Conservation (phyloP, 805 yeast genomes). For the baker's yeast (Saccharomyces cerevisiae) region DNA sequence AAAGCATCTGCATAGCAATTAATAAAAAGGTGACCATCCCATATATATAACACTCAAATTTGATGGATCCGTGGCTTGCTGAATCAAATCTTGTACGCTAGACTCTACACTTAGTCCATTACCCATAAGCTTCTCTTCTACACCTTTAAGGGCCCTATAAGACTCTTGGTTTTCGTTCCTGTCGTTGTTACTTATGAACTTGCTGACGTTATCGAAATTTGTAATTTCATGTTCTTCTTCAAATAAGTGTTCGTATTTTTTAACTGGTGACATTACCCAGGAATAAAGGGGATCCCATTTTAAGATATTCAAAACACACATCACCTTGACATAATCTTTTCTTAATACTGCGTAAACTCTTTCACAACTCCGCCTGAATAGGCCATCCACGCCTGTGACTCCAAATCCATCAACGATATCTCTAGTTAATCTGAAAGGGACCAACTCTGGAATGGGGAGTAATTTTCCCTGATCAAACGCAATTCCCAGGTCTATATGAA, state of each 20-base stretch:
- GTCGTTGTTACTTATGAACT: conserved; percentile 1
- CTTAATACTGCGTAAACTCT: conserved; percentile 62
- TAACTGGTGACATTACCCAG: conserved; percentile 79
- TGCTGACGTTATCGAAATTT: conserved; percentile 1
- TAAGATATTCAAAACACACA: conserved; percentile 76
- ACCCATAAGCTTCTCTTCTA: conserved; percentile 58
- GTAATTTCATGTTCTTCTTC: conserved; percentile 17
- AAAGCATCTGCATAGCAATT: conserved; percentile 1
- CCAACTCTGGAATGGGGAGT: conserved; percentile 81
- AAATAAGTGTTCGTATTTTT: conserved; percentile 37
- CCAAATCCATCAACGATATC: conserved; percentile 94
- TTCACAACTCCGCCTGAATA: conserved; percentile 66
- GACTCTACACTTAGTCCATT: conserved; percentile 75
- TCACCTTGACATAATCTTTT: conserved; percentile 55
- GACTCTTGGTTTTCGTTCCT: conserved; percentile 59
- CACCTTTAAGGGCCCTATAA: conserved; percentile 64
- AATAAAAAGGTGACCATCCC: conserved; percentile 81
- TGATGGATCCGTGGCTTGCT: conserved; percentile 58
- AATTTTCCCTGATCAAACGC: conserved; percentile 91
- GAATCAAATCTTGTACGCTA: conserved; percentile 68
- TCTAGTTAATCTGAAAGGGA: conserved; percentile 85
- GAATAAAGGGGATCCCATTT: conserved; percentile 88
- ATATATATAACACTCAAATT: conserved; percentile 68
- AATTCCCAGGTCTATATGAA: conserved; percentile 92
- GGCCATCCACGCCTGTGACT: conserved; percentile 71